Evolutionary conservation across 2,329 filamentous ascomycete genomes (phyloP), one percentile per base, ranked within the genome.

Genomic region (Trichoderma guizhouense): DNA sequence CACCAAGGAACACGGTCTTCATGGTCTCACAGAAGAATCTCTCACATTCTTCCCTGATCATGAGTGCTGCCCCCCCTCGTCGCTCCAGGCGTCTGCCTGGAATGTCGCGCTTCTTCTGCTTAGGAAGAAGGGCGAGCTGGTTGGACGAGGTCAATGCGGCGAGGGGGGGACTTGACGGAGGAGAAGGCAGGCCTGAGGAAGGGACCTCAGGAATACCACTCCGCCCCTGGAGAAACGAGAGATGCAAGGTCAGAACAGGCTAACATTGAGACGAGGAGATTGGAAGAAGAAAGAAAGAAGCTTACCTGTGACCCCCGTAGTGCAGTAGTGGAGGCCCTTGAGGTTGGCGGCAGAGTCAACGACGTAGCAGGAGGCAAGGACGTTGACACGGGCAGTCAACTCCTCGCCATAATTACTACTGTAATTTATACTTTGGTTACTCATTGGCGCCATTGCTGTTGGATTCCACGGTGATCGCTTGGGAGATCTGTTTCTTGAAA

Each of bases 31-130:
- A 97, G 90, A 97, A 97, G 92, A 97, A 95, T 89, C 95, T 98
- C 94, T 97, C 95, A 97, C 95, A 97, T 93, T 97, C 94, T 94
- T 92, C 94, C 93, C 92, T 94, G 89, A 97, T 97, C 87, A 91
- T 91, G 85, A 93, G 90, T 92, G 93, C 91, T 91, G 94, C 94
- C 94, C 94, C 94, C 93, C 92, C 92, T 92, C 88, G 88, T 81
- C 88, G 86, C 81, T 84, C 83, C 81, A 82, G 80, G 79, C 79
- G 80, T 76, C 78, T 77, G 78, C 80, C 81, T 78, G 81, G 81
- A 76, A 80, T 81, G 75, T 83, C 82, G 79, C 81, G 81, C 79
- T 81, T 84, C 79, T 81, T 82, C 79, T 82, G 82, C 83, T 90
- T 90, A 76, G 87, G 87, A 75, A 88, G 84, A 80, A 91, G 84